These are phyloP conservation scores for Tephrocybe sp. DNA, from an alignment of 768 basidiomycete species.

Conservation along the genomic window DNA sequence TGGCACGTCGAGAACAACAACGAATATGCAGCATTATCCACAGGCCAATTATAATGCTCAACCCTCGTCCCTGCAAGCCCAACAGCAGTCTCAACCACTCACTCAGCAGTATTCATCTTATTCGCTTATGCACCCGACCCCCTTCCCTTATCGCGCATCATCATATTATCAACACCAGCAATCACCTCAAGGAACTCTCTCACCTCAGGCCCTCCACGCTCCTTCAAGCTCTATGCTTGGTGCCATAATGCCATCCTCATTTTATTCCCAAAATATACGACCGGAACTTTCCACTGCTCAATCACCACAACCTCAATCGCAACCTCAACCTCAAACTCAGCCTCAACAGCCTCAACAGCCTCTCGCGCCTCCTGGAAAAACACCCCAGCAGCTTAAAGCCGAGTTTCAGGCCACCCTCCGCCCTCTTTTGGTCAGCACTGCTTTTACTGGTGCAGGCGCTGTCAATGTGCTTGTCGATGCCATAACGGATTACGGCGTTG, in stretches of 20 bases:
- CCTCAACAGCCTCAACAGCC: constrained; percentile 18
- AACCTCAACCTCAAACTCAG: constrained; percentile 17
- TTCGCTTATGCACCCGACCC: constrained; percentile 36
- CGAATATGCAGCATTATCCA: constrained; percentile 42
- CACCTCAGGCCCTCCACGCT: constrained; percentile 67
- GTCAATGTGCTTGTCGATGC: constrained; percentile 58
- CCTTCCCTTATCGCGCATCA: constrained; percentile 20
- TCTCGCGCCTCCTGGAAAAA: constrained; percentile 24
- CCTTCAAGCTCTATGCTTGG: constrained; percentile 47
- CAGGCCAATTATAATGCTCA: constrained; percentile 39
- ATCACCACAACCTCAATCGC: neutral
- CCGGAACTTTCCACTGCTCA: neutral
- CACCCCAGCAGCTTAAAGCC: constrained; percentile 53
- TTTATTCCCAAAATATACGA: constrained; percentile 24
- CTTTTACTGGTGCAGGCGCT: constrained; percentile 68
- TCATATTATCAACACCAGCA: constrained; percentile 30
- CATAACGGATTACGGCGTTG: constrained; percentile 57
- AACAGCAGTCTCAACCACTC: constrained; percentile 39
- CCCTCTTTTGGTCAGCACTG: constrained; percentile 53
- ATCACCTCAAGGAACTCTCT: constrained; percentile 58
- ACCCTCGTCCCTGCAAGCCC: constrained; percentile 22
- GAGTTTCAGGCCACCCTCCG: constrained; percentile 50
- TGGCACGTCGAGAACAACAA: constrained; percentile 28
- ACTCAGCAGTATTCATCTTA: constrained; percentile 36
- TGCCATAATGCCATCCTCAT: constrained; percentile 27